Evolutionary conservation across 441 rosid species (phyloP).

Genomic region (Corymbia calophylla): DNA sequence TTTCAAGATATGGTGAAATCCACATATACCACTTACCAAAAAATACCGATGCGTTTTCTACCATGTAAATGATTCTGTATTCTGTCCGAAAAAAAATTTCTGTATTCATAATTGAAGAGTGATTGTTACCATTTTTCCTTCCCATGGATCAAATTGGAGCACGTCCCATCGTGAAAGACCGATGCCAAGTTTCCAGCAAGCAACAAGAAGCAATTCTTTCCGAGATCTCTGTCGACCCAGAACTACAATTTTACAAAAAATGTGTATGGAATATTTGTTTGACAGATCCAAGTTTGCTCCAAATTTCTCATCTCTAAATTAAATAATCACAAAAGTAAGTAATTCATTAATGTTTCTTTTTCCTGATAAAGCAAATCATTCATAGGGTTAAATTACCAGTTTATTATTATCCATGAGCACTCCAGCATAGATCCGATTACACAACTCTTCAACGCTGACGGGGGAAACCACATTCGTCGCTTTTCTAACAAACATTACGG

Average conservation of each 20-base stretch:
- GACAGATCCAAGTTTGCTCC: not conserved
- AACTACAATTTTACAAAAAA: not conserved
- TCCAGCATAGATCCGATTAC: not conserved
- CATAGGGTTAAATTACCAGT: not conserved
- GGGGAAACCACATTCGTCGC: not conserved
- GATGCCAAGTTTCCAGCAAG: not conserved
- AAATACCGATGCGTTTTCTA: too few relatives aligned
- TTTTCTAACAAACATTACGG: not conserved
- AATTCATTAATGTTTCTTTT: too few relatives aligned
- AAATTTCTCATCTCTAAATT: not conserved
- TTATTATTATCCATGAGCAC: not conserved
- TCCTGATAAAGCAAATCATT: too few relatives aligned
- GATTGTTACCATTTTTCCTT: not conserved
- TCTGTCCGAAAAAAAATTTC: too few relatives aligned
- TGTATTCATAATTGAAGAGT: not conserved
- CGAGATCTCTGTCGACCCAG: not conserved
- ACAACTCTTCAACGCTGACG: not conserved
- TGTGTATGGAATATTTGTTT: too few relatives aligned
- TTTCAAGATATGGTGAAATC: too few relatives aligned
- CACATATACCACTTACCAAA: too few relatives aligned
- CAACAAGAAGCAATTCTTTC: not conserved
- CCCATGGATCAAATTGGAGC: rapidly evolving
- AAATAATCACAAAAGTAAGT: not conserved
- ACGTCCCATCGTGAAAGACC: too few relatives aligned
- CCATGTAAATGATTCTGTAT: too few relatives aligned